Evolutionary conservation across 2,329 filamentous ascomycete species (phyloP).

Genomic region (Scedosporium dehoogii): DNA sequence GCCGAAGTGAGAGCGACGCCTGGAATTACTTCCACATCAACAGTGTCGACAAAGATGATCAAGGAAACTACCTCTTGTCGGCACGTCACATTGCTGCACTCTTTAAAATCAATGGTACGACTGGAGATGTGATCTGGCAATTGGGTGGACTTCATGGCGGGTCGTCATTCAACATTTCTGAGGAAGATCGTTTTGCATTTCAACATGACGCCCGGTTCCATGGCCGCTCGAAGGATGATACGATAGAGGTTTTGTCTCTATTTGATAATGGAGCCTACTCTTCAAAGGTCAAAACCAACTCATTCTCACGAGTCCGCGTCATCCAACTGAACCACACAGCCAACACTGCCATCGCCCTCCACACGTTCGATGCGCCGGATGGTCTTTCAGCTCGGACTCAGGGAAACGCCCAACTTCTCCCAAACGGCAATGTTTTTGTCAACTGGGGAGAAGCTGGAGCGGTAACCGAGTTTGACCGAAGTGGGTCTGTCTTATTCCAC

Average conservation of each 20-base stretch:
- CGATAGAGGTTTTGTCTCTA: conserved; percentile 39
- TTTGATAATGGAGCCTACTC: conserved; percentile 37
- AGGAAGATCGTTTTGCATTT: conserved; percentile 31
- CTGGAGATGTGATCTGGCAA: conserved; percentile 40
- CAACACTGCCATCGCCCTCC: conserved; percentile 33
- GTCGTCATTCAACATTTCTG: conserved; percentile 26
- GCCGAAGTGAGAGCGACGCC: conserved; percentile 17
- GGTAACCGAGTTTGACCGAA: conserved; percentile 33
- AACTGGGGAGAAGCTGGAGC: conserved; percentile 45
- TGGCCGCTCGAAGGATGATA: conserved; percentile 21
- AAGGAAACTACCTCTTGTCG: conserved; percentile 44
- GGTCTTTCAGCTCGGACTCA: conserved; percentile 37
- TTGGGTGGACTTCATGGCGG: conserved; percentile 32
- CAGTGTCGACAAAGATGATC: conserved; percentile 38
- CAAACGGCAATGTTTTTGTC: conserved; percentile 41
- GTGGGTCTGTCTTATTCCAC: conserved; percentile 44
- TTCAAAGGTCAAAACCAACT: background rate
- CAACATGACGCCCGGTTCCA: conserved; percentile 41
- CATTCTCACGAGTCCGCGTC: background rate
- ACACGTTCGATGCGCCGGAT: conserved; percentile 38
- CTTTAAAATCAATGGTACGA: conserved; percentile 32
- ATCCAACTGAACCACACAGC: conserved; percentile 30
- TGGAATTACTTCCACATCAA: conserved; percentile 51
- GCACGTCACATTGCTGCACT: conserved; percentile 38
- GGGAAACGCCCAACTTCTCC: conserved; percentile 39